Percentiles rank a stretch among this genome's conserved stretches.
Evolutionary conservation across 2,329 filamentous ascomycete species (phyloP).

Genomic region (Capronia americana): DNA sequence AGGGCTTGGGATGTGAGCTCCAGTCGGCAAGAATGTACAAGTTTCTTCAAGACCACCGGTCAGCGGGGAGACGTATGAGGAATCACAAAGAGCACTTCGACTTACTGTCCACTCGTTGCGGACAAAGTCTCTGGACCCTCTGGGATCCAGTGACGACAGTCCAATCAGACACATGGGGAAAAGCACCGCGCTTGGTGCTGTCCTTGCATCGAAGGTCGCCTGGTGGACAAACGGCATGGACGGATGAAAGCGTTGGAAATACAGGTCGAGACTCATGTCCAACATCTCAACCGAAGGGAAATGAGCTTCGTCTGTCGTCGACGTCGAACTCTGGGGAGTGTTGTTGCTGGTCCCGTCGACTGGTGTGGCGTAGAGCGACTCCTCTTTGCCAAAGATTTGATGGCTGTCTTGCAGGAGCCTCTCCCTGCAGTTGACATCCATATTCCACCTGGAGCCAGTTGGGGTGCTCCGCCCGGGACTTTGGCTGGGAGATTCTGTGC

Average conservation of each 20-base stretch:
- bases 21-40: conserved; percentile 19
- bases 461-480: not conserved
- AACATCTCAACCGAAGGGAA: conserved; percentile 22
- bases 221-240: conserved; percentile 21
- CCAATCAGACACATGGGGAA: conserved; percentile 25
- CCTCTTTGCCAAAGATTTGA: conserved; percentile 8
- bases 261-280: conserved; percentile 24
- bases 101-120: not conserved
- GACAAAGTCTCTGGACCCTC: conserved; percentile 16
- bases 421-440: conserved; percentile 20
- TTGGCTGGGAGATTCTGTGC: not conserved
- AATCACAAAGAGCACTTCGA: not conserved
- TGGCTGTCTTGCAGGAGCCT: conserved; percentile 23
- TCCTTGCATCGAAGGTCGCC: conserved; percentile 21
- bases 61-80: not conserved
- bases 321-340: conserved; percentile 7
- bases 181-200: conserved; percentile 20
- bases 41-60: conserved; percentile 5
- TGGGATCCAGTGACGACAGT: conserved; percentile 21
- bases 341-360: conserved; percentile 18
- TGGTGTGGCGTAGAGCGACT: conserved; percentile 12
- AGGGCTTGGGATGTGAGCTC: conserved; percentile 25
- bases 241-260: conserved; percentile 23
- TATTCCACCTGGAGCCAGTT: conserved; percentile 22
- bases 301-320: not conserved